Evolutionary conservation across 225 moss, liverwort and hornwort genomes (phyloP), one percentile per base, ranked within the genome.

Genomic region (Ulota crispa): DNA sequence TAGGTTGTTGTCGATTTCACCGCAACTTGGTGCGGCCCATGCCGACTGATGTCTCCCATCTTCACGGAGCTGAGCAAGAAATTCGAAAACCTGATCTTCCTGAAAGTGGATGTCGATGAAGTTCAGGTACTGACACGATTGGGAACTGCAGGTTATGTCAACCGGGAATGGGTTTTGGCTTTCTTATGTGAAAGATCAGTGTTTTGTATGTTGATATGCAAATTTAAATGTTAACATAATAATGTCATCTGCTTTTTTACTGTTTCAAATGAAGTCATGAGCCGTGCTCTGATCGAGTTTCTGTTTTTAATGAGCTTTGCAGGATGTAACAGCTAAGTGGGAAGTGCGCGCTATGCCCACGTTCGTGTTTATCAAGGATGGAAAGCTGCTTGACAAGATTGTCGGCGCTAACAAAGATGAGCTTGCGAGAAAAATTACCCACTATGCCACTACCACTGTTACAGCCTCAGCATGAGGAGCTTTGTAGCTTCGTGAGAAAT

Each of bases 281-380:
- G 4, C n/a, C 13, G 0, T 64, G 32, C 30, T 27, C n/a, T 80
- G 24, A 77, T 41, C 20, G 42, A 39, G 21, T 56, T 39, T 37
- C 3, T 31, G 16, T 70, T 50, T 70, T 50, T n/a, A 23, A 45
- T 32, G 71, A n/a, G 1, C 19, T 55, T 73, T 72, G 59, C 85
- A 90, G 86, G 87, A 86, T 6, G 81, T 97, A 4, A 89, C 97
- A 1, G 19, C 79, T 0, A 8, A 83, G 50, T 97, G 95, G 90
- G 93, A 97, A 27, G 90, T 97, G 41, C 90, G 91, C 68, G 97
- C 97, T 2, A 97, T 97, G 97, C 97, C 95, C n/a, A 97, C 97
- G 1, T 97, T 97, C 81, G 68, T 92, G 18, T 97, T 94, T 74
- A 87, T 97, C 80, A 87, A 95, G 86, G 83, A 97, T 16, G 89